Base-by-base conservation (phyloP, 108 stramenopile species). In the Epithemia pelagica region DNA sequence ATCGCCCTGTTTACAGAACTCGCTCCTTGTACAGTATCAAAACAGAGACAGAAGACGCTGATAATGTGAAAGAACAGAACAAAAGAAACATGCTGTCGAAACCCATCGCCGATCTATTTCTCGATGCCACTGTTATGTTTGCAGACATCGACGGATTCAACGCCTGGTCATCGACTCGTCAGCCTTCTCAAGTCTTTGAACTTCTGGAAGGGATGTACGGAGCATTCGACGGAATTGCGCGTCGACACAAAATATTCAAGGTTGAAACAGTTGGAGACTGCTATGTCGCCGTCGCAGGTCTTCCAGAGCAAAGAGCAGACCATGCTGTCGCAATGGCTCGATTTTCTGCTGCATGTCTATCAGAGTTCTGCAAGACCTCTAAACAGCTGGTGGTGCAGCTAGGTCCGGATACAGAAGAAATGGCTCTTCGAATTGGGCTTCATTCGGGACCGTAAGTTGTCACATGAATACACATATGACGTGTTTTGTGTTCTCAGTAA, bases 111-210 rank as follows among this genome's bases (percentile, higher is more conserved):
- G 78, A 79, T 73, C 71, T 67, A 65, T 79, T 69, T 70, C 71
- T 71, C 27, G 73, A 76, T 58, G 72, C 71, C 1, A 77, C 76
- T 27, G 71, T 77, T 55, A 5, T 30, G 5, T 65, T 51, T 25
- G 27, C 51, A 1, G 80, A 81, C 59, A 78, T 81, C 65, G 80
- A 78, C 2, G 80, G 80, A 0, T 81, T 81, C 65, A 81, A 77
- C 18, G 54, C 67, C 19, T 52, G 60, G 59, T 59, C 76, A 25
- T 73, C 70, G 1, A 46, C 25, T 1, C 70, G 74, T 63, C 32
- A 73, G 24, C 80, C 80, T 10, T 28, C 54, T 10, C 70, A 74
- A 30, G 74, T 81, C 54, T 76, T 77, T n/a, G 61, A 55, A 21
- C 70, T 78, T 65, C 57, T 57, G 7, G 56, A 57, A n/a, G 21